Base-by-base conservation (phyloP, 1,139 yeast species). In the Pichia sp. region DNA sequence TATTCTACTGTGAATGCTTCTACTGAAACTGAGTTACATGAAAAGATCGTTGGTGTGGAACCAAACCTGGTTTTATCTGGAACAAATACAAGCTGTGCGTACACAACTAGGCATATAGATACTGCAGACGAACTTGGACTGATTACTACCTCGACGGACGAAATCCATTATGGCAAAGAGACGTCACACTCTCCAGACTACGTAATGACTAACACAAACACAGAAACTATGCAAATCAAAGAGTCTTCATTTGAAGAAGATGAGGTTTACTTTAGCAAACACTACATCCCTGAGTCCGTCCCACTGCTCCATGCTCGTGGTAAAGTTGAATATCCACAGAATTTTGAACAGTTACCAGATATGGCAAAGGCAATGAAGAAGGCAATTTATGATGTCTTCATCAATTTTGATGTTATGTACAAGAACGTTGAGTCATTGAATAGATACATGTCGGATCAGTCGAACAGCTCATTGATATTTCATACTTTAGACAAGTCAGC, bases 171-270 rank as follows among this genome's bases (percentile, higher is more conserved):
- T n/a, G n/a, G n/a, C n/a, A n/a, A n/a, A n/a, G n/a, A n/a, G n/a
- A n/a, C n/a, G n/a, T n/a, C n/a, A n/a, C n/a, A n/a, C n/a, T n/a
- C n/a, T n/a, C n/a, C n/a, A n/a, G n/a, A n/a, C n/a, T n/a, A n/a
- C n/a, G n/a, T n/a, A n/a, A n/a, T n/a, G n/a, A n/a, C n/a, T n/a
- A n/a, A n/a, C n/a, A n/a, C n/a, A n/a, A n/a, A n/a, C n/a, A n/a
- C n/a, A n/a, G n/a, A n/a, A n/a, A n/a, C n/a, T n/a, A n/a, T n/a
- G n/a, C n/a, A n/a, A n/a, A n/a, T n/a, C n/a, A n/a, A n/a, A n/a
- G n/a, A n/a, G n/a, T n/a, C 39, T 1, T 40, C 64, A 0, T 65
- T 67, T 49, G 66, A 62, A 38, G 49, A 56, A 32, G 72, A 67
- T 38, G 69, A 66, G 33, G 39, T 46, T 7, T 59, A 63, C 33